phyloP scores from a whole-genome alignment of 108 stramenopile genomes.

The Fragilariopsis cylindrus region DNA sequence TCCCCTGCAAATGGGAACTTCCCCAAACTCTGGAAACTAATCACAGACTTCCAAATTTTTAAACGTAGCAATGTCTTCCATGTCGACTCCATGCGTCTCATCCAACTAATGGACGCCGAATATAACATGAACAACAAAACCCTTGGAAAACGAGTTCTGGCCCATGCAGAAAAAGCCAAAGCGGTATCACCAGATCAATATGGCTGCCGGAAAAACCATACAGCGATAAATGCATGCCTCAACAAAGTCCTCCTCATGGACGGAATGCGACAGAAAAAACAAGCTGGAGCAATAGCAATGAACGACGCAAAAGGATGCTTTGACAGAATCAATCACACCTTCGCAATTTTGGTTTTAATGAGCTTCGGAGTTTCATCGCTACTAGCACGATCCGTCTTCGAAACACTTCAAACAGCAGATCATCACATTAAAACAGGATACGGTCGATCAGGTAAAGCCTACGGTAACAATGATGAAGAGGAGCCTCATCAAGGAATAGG shows the following conservation, averaged over 20 bases:
- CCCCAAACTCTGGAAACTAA: constrained; percentile 3
- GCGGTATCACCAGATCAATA: not conserved
- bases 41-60: constrained; percentile 19
- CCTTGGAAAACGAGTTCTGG: not conserved
- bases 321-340: not conserved
- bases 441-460: not conserved
- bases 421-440: constrained; percentile 7
- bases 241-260: too few species aligned
- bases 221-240: too few species aligned
- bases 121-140: constrained; percentile 21
- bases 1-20: constrained; percentile 1
- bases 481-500: constrained; percentile 7
- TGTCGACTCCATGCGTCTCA: not conserved
- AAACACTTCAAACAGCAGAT: not conserved
- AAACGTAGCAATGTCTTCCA: not conserved
- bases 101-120: constrained; percentile 16
- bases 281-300: not conserved
- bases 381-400: not conserved
- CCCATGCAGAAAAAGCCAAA: not conserved
- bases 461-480: not conserved
- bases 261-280: too few species aligned
- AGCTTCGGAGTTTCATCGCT: not conserved
- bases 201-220: too few species aligned
- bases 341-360: not conserved
- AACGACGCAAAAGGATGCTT: constrained; percentile 12